Base-by-base conservation (phyloP, 164 flowering plant genomes). In the Buxus sempervirens region DNA sequence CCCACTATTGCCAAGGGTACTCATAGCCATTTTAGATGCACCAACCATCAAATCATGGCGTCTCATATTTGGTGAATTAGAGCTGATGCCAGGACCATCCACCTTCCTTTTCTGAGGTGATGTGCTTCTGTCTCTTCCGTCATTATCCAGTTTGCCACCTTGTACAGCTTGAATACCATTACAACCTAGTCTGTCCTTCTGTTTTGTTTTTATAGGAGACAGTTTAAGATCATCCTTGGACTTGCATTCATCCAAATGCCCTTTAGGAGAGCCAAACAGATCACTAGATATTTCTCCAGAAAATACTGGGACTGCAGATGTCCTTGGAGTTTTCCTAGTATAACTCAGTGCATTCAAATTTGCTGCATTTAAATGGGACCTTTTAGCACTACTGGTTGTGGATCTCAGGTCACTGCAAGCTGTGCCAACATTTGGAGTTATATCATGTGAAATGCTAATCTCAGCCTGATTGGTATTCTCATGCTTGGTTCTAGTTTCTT, bases 81-180 rank as follows among this genome's bases (percentile, higher is more conserved):
- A 54, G 60, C 70, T 68, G 64, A 60, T 42, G 69, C 19, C 62
- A 38, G 81, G 78, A 63, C 51, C 56, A 64, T 70, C 63, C 28
- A 27, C 54, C 60, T 73, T 75, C 67, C 82, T 77, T 70, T 83
- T 85, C 23, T 72, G 80, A 53, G 86, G 77, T 65, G 72, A 70
- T 5, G 58, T 25, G 62, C 63, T 55, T 58, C 24, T 32, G 68
- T 60, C 62, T 14, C 54, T 77, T 28, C 68, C 79, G 20, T 63
- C 75, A 58, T 49, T 56, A 65, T 48, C 64, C 14, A 54, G 70
- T 25, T 64, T 51, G 61, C 27, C 68, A 25, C 54, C 71, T 5
- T 16, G 26, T 60, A 80, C 79, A 71, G 42, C 51, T 53, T 74
- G 65, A 38, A 66, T 41, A 66, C 32, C 55, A 62, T 8, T 65